Evolutionary conservation across 192 early-diverging fungal species (phyloP).

Genomic region (Umbelopsis ramanniana): DNA sequence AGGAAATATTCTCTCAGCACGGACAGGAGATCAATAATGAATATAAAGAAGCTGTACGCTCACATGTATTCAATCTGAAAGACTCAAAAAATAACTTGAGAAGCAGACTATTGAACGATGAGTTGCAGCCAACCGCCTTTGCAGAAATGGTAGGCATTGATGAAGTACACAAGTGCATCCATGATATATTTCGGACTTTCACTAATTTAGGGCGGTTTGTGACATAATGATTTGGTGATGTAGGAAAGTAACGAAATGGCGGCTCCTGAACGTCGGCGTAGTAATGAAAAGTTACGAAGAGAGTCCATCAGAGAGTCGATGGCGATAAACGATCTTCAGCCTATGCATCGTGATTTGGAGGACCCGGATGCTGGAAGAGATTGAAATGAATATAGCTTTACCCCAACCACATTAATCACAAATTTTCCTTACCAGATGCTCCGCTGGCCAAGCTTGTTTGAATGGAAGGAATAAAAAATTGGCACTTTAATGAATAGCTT

Average conservation of each 20-base stretch:
- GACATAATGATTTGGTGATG: not conserved
- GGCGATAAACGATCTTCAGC: not conserved
- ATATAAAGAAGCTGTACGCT: not conserved
- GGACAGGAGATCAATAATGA: not conserved
- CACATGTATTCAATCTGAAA: conserved; percentile 12
- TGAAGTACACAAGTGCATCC: not conserved
- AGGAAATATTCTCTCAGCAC: not conserved
- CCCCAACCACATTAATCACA: not conserved
- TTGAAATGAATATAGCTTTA: not conserved
- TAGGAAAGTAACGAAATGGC: conserved; percentile 7
- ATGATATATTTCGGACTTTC: not conserved
- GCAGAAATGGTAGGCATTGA: not conserved
- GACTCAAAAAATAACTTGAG: conserved; percentile 4
- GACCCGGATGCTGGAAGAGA: conserved; percentile 6
- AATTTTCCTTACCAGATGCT: not conserved
- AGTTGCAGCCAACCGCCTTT: not conserved
- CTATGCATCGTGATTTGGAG: conserved; percentile 1
- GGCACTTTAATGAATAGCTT: too few relatives aligned
- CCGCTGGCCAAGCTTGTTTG: not conserved
- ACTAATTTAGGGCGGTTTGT: not conserved
- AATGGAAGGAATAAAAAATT: not conserved
- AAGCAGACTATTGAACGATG: conserved; percentile 8
- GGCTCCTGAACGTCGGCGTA: not conserved
- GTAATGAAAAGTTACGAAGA: conserved; percentile 3
- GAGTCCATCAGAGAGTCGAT: conserved; percentile 1